A percentile compares a stretch with the other conserved stretches of the same genome.
These are phyloP conservation scores for Eugenia klotzschiana DNA, from an alignment of 441 rosid species.

Conservation along the genomic window DNA sequence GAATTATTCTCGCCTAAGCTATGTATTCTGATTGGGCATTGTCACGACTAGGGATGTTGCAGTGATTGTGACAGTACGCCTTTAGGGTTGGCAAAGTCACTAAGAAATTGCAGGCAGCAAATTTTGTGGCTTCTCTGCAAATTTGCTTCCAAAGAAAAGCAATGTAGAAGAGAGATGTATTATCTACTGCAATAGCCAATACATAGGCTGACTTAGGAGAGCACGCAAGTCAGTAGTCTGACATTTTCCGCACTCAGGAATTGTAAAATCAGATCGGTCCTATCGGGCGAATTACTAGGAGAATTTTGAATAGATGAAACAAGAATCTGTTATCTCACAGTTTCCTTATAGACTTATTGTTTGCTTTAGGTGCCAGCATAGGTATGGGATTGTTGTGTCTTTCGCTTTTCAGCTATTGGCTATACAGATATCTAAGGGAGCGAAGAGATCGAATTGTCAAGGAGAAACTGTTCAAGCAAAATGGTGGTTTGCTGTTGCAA, in stretches of 20 bases:
- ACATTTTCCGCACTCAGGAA: neutral
- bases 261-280: neutral
- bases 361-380: neutral
- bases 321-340: neutral
- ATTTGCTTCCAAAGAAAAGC: neutral
- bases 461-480: neutral
- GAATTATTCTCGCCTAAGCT: neutral
- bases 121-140: neutral
- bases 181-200: neutral
- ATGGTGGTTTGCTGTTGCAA: slow-evolving; percentile 33
- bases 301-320: neutral
- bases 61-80: neutral
- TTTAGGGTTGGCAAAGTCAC: neutral
- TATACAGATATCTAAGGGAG: neutral
- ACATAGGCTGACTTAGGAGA: neutral
- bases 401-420: neutral
- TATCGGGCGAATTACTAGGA: neutral
- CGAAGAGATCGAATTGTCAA: neutral
- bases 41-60: neutral
- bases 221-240: neutral
- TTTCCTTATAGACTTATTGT: neutral
- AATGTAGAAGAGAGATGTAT: neutral
- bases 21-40: neutral
- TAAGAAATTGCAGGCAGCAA: neutral
- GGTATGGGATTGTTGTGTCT: neutral